These are phyloP conservation scores for Nigrograna mackinnonii DNA, from an alignment of 2,329 filamentous ascomycete genomes.

Conservation along the genomic window DNA sequence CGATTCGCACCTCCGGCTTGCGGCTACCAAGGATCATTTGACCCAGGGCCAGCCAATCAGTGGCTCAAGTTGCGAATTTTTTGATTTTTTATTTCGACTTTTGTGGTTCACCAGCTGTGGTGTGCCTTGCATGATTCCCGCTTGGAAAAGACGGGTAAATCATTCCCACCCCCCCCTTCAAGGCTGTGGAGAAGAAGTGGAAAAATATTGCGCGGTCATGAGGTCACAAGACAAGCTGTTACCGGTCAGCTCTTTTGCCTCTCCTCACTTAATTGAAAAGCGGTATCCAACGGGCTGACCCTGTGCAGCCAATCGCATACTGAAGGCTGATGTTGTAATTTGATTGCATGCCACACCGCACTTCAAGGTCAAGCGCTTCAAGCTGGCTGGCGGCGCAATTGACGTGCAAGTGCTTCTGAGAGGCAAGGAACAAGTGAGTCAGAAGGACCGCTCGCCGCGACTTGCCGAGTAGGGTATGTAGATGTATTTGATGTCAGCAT, in stretches of 20 bases:
- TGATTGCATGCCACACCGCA: constrained; percentile 42
- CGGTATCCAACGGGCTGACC: constrained; percentile 22
- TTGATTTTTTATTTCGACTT: constrained; percentile 8
- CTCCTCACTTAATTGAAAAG: constrained; percentile 17
- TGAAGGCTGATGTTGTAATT: constrained; percentile 25
- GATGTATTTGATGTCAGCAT: no score
- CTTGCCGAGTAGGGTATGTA: no score
- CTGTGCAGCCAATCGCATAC: constrained; percentile 27
- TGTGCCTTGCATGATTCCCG: constrained; percentile 36
- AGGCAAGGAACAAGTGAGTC: neutral
- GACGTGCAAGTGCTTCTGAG: no score
- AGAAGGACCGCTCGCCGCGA: constrained; percentile 2
- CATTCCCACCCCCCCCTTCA: constrained; percentile 2
- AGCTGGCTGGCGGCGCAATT: neutral
- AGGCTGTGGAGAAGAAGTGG: constrained; percentile 9
- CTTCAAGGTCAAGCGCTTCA: constrained; percentile 7
- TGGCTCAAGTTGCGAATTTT: neutral
- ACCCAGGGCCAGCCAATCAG: constrained; percentile 32
- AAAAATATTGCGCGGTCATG: constrained; percentile 28
- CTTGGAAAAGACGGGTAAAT: constrained; percentile 33
- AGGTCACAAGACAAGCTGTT: constrained; percentile 35
- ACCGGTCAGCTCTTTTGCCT: constrained; percentile 28
- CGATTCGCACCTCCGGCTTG: no score
- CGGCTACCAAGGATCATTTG: no score
- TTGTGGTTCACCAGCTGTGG: no score